Conservation (phyloP, 1,139 yeast genomes). For the Debaryomyces coudertii region DNA sequence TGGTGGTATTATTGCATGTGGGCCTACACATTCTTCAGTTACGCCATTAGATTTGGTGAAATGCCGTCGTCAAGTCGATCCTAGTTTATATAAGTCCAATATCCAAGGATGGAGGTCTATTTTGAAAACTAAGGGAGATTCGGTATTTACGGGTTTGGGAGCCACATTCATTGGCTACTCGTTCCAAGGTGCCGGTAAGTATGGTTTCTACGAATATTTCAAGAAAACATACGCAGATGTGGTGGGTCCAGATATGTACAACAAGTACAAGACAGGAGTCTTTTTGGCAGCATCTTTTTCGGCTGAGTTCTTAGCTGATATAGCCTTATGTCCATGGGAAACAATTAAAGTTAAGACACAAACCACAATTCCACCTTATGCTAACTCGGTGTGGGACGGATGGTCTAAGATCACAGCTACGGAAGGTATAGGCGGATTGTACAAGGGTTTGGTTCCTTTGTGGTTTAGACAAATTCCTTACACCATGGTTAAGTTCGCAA, state of each 20-base stretch:
- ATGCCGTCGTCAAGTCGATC: constrained; percentile 86
- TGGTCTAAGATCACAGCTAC: constrained; percentile 63
- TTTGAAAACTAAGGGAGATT: constrained; percentile 73
- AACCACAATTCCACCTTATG: constrained; percentile 85
- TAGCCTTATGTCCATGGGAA: constrained; percentile 89
- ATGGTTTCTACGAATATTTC: constrained; percentile 90
- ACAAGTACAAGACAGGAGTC: constrained; percentile 69
- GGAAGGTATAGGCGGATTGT: constrained; percentile 74
- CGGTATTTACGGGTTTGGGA: constrained; percentile 82
- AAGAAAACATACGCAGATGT: constrained; percentile 73
- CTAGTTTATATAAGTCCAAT: constrained; percentile 71
- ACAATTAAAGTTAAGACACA: constrained; percentile 92
- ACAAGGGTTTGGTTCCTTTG: constrained; percentile 85
- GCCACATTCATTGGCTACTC: constrained; percentile 93
- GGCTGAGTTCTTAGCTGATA: constrained; percentile 91
- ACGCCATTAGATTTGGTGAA: constrained; percentile 93
- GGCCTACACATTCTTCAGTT: constrained; percentile 91
- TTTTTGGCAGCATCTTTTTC: constrained; percentile 85
- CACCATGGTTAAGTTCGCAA: constrained; percentile 94
- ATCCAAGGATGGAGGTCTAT: constrained; percentile 78
- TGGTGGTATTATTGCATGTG: constrained; percentile 93
- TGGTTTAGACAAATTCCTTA: constrained; percentile 97
- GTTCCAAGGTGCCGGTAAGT: constrained; percentile 94
- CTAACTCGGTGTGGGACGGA: constrained; percentile 64
- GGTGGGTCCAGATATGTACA: constrained; percentile 66